phyloP scores from a whole-genome alignment of 768 basidiomycete species.

The Pleurotus eryngii region DNA sequence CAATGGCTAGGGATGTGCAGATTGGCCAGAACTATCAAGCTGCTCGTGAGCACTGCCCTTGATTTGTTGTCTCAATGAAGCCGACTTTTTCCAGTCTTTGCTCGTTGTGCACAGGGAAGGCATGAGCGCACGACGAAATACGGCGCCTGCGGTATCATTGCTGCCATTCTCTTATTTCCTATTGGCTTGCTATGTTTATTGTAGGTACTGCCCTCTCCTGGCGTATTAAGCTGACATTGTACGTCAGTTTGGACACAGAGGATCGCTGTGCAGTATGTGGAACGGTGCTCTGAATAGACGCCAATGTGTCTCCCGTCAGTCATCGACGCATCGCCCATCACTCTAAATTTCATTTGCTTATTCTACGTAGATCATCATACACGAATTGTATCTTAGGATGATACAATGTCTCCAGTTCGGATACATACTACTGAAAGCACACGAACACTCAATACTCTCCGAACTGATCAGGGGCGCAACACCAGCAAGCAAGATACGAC shows the following conservation, averaged over 20 bases:
- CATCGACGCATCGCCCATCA: too few relatives aligned
- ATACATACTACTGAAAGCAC: too few relatives aligned
- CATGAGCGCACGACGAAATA: slow-evolving; percentile 21
- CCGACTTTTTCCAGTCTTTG: slow-evolving; percentile 18
- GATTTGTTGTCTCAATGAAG: background rate
- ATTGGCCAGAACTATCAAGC: slow-evolving; percentile 23
- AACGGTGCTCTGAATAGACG: background rate
- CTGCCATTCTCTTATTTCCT: slow-evolving; percentile 26
- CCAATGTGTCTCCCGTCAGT: background rate
- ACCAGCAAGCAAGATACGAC: too few relatives aligned
- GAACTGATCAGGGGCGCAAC: too few relatives aligned
- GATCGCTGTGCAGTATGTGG: background rate
- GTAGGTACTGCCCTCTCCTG: slow-evolving; percentile 12
- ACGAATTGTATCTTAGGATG: background rate
- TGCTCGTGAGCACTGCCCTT: slow-evolving; percentile 14
- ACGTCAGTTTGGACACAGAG: background rate
- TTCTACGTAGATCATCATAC: background rate
- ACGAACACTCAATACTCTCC: too few relatives aligned
- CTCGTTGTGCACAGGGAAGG: slow-evolving; percentile 22
- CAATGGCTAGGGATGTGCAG: slow-evolving; percentile 1
- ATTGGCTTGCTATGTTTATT: slow-evolving; percentile 25
- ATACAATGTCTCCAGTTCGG: too few relatives aligned
- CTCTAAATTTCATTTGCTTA: background rate
- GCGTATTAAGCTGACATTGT: background rate
- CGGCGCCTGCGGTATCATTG: slow-evolving; percentile 26